These are phyloP conservation scores for Ballota nigra DNA, from an alignment of 257 asterid genomes.

Conservation along the genomic window DNA sequence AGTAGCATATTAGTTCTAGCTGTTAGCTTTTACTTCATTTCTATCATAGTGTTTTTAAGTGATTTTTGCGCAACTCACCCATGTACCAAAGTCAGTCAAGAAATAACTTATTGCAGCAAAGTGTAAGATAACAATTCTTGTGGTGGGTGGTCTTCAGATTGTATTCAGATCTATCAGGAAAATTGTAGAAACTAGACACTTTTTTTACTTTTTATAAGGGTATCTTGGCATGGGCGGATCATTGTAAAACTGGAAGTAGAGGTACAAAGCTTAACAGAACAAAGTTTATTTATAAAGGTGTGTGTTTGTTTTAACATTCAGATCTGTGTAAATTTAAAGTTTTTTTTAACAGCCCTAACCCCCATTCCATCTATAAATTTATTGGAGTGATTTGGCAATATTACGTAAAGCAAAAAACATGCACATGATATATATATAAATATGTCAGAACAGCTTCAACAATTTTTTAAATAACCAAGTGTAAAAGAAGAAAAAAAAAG, in stretches of 20 bases:
- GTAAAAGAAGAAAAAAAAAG: background rate
- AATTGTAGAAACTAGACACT: background rate
- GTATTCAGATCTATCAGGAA: background rate
- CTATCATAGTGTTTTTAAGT: background rate
- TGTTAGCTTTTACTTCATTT: background rate
- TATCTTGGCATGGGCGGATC: background rate
- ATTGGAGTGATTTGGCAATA: background rate
- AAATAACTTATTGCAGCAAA: background rate
- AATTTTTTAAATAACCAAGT: background rate
- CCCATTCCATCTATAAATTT: background rate
- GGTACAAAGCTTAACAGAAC: background rate
- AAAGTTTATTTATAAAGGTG: background rate
- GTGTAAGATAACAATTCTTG: background rate
- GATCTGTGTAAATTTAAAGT: background rate
- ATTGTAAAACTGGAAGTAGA: background rate
- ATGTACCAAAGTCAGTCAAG: background rate
- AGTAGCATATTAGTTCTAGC: background rate
- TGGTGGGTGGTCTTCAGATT: background rate
- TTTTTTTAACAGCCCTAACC: background rate
- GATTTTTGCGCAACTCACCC: background rate
- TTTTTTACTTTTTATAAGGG: background rate
- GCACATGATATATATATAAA: conserved; percentile 1
- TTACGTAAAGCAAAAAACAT: background rate
- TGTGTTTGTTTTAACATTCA: background rate
- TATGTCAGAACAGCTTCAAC: conserved; percentile 4